Evolutionary conservation across 2,329 filamentous ascomycete species (phyloP), one percentile per base, ranked within the genome.

Genomic region (Purpureocillium takamizusanense): DNA sequence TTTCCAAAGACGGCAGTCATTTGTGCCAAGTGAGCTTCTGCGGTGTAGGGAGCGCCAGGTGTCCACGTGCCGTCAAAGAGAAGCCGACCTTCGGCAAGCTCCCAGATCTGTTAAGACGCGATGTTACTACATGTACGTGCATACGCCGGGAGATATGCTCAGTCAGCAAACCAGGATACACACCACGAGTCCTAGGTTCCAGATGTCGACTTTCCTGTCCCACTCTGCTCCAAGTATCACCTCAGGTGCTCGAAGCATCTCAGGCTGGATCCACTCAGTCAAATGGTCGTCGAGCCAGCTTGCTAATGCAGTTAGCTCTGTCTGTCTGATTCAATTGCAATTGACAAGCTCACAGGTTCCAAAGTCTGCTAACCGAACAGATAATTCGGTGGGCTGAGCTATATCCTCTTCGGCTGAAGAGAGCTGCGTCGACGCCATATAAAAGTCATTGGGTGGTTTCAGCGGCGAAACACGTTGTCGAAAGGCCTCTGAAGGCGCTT

Each of bases 21-120:
- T 36, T 53, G 49, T 2, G 49, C 51, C n/a, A 52, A 35, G 31
- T 54, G 51, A n/a, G 49, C 51, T 25, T 48, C 47, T 4, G 47
- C 14, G 6, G 42, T 43, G 25, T 53, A 54, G 7, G 31, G n/a
- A n/a, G 18, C 44, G 3, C 37, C 38, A 2, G 44, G n/a, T 3
- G 44, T 46, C 45, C 44, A 49, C 21, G 13, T 27, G 30, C 51
- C 49, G 27, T 54, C 51, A 27, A 54, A 52, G 11, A 52, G 33
- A 16, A 52, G 37, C 16, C 14, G n/a, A 3, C 45, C 49, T 27
- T 50, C 37, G 8, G 38, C 37, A 35, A 53, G 46, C 30, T 51
- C 48, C 48, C 46, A 51, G 31, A 52, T 46, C 47, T 51, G 18
- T n/a, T 28, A 13, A 12, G 11, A 21, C 10, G 21, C 17, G 33